These are phyloP conservation scores for Saccharomycopsis capsularis DNA, from an alignment of 805 yeast species.

Conservation along the genomic window DNA sequence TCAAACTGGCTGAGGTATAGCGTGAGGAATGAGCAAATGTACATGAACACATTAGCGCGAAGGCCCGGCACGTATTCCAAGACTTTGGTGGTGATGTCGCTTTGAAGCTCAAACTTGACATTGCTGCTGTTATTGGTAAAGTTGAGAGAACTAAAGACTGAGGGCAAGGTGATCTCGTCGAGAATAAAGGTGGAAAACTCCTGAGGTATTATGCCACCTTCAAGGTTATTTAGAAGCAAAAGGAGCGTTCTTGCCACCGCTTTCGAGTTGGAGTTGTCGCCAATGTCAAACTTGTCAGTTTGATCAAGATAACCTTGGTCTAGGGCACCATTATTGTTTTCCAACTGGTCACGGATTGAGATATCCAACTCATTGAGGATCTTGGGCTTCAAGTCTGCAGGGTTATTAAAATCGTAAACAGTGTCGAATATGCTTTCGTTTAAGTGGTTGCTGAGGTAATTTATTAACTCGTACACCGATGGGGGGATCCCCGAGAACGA, in stretches of 20 bases:
- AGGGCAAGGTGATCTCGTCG: slow-evolving; percentile 25
- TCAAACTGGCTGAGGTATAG: slow-evolving; percentile 25
- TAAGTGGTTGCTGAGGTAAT: slow-evolving; percentile 27
- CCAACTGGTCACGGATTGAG: slow-evolving; percentile 19
- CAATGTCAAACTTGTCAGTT: slow-evolving; percentile 13
- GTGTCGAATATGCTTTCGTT: slow-evolving; percentile 27
- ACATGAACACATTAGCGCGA: slow-evolving; percentile 37
- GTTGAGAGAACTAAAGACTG: slow-evolving; percentile 27
- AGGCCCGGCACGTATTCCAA: slow-evolving; percentile 35
- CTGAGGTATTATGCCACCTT: slow-evolving; percentile 36
- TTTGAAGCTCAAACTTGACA: slow-evolving; percentile 25
- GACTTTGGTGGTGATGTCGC: slow-evolving; percentile 29
- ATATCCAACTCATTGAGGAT: slow-evolving; percentile 19
- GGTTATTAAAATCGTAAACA: slow-evolving; percentile 9
- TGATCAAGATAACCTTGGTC: slow-evolving; percentile 17
- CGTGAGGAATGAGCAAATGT: slow-evolving; percentile 34
- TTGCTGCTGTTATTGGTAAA: slow-evolving; percentile 24
- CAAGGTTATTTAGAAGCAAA: slow-evolving; percentile 30
- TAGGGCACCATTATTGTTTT: slow-evolving; percentile 12
- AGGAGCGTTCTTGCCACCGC: slow-evolving; percentile 27
- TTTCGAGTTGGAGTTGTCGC: slow-evolving; percentile 23
- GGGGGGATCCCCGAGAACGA: slow-evolving; percentile 29
- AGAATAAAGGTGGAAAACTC: slow-evolving; percentile 27
- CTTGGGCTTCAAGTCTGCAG: slow-evolving; percentile 2
- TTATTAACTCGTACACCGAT: slow-evolving; percentile 28